Base-by-base conservation (phyloP, 805 yeast species). In the Tetrapisispora taiwanensis region DNA sequence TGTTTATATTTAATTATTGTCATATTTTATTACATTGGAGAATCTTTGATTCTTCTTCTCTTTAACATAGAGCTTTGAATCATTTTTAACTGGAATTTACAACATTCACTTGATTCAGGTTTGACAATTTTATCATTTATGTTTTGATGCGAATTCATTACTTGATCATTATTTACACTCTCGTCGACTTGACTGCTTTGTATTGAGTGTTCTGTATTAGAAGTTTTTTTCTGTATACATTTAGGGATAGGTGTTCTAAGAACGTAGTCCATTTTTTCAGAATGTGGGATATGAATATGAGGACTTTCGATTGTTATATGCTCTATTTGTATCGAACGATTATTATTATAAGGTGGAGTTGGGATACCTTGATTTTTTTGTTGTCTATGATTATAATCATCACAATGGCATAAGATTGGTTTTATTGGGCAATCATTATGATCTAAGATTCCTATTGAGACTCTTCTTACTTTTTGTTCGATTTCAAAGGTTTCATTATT, bases 31-130 rank as follows among this genome's bases (percentile, higher is more conserved):
- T 12, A 28, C 30, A 39, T 17, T 2, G 42, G 32, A 14, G 19
- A 7, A 8, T 33, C 38, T 37, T 49, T 48, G 2, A 53, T 44
- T 33, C 44, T 51, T 36, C 63, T 51, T 41, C 61, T 56, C 41
- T 51, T 52, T 35, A 58, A 44, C 58, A 58, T 52, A n/a, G 60
- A 50, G 28, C 63, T 58, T 38, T 54, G 48, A 19, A 52, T 31
- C 52, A 58, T 48, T 30, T 55, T 52, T 10, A 58, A 41, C 30
- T 54, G 52, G 33, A 57, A 51, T 28, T 42, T 41, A 15, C 30
- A 26, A n/a, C 22, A 14, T 15, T 36, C 20, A 33, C 32, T 13
- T 19, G 27, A 34, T 10, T 7, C 19, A 28, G 13, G 8, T 13
- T 7, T 12, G 9, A 17, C n/a, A n/a, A 15, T 20, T 12, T 7